Evolutionary conservation across 2,329 filamentous ascomycete genomes (phyloP).

Genomic region (Trichoderma arundinaceum): DNA sequence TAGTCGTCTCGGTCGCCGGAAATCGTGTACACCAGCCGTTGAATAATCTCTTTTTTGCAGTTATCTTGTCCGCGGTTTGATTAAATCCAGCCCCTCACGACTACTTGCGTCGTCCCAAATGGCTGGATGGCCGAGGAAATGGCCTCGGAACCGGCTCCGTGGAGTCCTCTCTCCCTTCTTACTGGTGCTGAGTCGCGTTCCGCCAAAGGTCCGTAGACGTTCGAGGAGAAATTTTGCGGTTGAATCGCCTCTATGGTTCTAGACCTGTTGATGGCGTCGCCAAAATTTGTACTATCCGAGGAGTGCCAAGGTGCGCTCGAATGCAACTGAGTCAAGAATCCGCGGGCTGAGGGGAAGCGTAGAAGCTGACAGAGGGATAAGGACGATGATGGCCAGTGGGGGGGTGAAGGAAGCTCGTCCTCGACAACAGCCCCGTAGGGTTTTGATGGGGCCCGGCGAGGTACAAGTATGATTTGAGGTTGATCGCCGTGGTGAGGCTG

Average conservation of each 20-base stretch:
- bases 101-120: constrained; percentile 9
- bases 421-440: constrained; percentile 2
- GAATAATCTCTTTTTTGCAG: not conserved
- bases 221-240: not conserved
- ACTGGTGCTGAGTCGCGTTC: not conserved
- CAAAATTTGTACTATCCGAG: not conserved
- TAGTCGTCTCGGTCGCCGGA: not conserved
- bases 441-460: not conserved
- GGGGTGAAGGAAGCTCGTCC: constrained; percentile 1
- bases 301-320: not conserved
- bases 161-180: not conserved
- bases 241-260: not conserved
- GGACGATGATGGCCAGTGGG: not conserved
- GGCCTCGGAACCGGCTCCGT: not conserved
- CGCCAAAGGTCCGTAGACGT: not conserved
- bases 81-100: not conserved
- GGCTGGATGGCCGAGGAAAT: not conserved
- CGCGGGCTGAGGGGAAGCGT: not conserved
- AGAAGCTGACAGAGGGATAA: constrained; percentile 7
- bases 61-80: not conserved
- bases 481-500: constrained; percentile 27
- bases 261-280: constrained; percentile 2
- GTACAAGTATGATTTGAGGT: constrained; percentile 12
- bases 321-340: not conserved
- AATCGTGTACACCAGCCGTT: constrained; percentile 9